Evolutionary conservation across 2,329 filamentous ascomycete species (phyloP), one percentile per base, ranked within the genome.

Genomic region (Nothophaeocryptopus gaeumannii): DNA sequence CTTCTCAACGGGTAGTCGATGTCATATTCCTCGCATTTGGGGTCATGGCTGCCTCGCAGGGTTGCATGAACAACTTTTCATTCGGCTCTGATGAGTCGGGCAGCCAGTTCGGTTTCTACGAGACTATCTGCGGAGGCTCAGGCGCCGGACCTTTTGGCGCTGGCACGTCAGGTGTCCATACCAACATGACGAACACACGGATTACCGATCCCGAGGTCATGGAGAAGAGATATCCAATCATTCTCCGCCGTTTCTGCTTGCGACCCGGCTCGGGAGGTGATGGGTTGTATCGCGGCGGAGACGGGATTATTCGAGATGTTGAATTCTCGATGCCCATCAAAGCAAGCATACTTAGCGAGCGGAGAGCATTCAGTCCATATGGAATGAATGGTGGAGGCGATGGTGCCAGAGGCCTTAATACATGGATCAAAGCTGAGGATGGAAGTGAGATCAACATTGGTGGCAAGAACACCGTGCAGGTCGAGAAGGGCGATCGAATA

Each of bases 401-500:
- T 39, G 69, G 68, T 41, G 51, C 60, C 31, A 45, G 53, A 15
- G 65, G 65, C 5, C 58, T 62, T 13, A 68, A 67, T 36, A 43
- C 55, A 4, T 64, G 58, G 15, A 48, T 67, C 8, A 56, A 56
- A 1, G 60, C 66, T 31, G 20, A 26, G 20, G 54, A 63, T 12
- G 55, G 51, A 13, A 33, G 55, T 10, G 38, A 43, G 30, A 55
- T 60, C 33, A 60, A 58, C 37, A 54, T 62, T 29, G 59, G 59
- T 14, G 56, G 53, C 10, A 59, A 58, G 44, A 60, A 90, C 59
- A 88, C 83, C 20, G 86, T 86, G 11, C 77, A 78, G 10, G 89
- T 92, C 85, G 76, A 81, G 62, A 75, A 82, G 1, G 88, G 88
- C 0, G 88, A 92, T 64, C 74, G 86, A 5, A 89, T 91, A 63